Conservation (phyloP, 352 stramenopile species). For the Phytophthora syringae region DNA sequence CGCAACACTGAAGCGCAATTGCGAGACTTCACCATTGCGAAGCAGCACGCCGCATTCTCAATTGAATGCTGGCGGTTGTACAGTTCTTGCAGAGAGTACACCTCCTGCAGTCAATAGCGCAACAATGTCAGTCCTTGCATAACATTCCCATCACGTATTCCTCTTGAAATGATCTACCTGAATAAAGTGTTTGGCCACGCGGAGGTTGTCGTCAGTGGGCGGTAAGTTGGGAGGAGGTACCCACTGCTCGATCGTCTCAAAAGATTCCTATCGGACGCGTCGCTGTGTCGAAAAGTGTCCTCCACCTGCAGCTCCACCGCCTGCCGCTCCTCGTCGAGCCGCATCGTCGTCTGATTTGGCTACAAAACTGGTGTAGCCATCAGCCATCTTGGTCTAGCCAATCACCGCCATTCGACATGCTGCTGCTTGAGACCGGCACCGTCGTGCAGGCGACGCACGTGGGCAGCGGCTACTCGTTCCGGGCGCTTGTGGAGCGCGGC, state of each 20-base stretch:
- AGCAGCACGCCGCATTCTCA: conserved; percentile 60
- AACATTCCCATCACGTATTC: background rate
- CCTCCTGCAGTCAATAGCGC: conserved; percentile 39
- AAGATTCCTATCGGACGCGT: conserved; percentile 2
- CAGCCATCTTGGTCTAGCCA: conserved; percentile 4
- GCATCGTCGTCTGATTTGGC: conserved; percentile 36
- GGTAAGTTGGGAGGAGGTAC: conserved; percentile 47
- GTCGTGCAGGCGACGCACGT: conserved; percentile 67
- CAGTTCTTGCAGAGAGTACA: conserved; percentile 65
- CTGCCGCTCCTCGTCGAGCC: conserved; percentile 55
- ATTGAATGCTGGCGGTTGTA: conserved; percentile 68
- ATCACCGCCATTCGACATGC: conserved; percentile 5
- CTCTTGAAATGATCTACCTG: conserved; percentile 38
- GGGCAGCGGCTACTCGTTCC: conserved; percentile 47
- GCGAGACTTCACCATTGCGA: conserved; percentile 49
- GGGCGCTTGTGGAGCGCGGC: conserved; percentile 56
- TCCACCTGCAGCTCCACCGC: conserved; percentile 58
- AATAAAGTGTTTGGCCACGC: conserved; percentile 61
- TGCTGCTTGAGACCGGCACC: conserved; percentile 53
- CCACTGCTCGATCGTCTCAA: conserved; percentile 37
- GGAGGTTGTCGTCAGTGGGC: conserved; percentile 36
- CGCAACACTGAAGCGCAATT: background rate
- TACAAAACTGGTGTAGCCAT: conserved; percentile 1
- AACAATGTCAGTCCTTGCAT: no score
- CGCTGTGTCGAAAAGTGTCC: conserved; percentile 32